phyloP scores from a whole-genome alignment of 2,329 filamentous ascomycete genomes.

The Juglanconis juglandina region DNA sequence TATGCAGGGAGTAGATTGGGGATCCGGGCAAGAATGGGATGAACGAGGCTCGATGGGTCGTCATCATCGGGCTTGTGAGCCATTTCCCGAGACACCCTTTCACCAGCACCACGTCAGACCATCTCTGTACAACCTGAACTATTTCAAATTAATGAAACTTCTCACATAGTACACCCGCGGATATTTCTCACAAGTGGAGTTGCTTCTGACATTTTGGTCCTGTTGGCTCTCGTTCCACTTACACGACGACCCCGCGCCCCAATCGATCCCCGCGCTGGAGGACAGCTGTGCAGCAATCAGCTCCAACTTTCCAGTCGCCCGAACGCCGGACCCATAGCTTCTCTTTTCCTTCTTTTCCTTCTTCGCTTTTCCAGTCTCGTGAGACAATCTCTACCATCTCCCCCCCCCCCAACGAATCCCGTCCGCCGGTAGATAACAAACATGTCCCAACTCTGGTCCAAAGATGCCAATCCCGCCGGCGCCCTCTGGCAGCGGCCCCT shows the following conservation, averaged over 20 bases:
- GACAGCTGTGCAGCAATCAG: background rate
- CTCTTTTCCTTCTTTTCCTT: background rate
- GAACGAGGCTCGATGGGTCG: background rate
- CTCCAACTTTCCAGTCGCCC: background rate
- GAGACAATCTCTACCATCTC: background rate
- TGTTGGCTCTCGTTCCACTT: background rate
- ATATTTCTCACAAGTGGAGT: background rate
- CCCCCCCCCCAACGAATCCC: background rate
- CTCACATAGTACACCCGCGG: background rate
- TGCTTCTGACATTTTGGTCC: background rate
- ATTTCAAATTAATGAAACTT: no score
- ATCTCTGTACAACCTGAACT: no score
- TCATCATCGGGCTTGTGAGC: no score
- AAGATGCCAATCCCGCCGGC: constrained; percentile 4
- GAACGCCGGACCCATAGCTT: background rate
- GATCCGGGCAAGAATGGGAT: background rate
- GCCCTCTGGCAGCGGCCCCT: constrained; percentile 15
- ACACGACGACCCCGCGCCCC: constrained; percentile 1
- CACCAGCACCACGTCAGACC: no score
- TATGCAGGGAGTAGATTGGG: background rate
- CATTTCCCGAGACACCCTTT: no score
- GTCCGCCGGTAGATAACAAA: no score
- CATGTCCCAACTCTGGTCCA: constrained; percentile 23
- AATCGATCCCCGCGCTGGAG: background rate
- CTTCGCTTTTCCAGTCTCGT: background rate